A percentile compares a stretch with the other conserved stretches of the same genome.
Evolutionary conservation across 805 yeast species (phyloP).

Genomic region (Pichia sporocuriosa): DNA sequence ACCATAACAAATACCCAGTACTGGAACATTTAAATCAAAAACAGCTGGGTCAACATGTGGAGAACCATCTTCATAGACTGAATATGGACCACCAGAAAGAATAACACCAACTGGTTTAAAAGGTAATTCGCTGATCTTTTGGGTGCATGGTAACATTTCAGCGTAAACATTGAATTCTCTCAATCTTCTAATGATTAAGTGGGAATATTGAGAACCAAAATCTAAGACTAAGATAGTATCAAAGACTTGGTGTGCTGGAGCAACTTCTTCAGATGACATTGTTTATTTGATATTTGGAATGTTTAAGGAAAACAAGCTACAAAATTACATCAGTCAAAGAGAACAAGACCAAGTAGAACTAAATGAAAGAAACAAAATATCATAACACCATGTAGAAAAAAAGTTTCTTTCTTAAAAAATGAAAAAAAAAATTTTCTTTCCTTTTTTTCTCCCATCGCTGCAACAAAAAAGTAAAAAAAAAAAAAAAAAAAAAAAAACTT

Average conservation of each 20-base stretch:
- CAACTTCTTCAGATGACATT: conserved; percentile 21
- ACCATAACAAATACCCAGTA: conserved; percentile 97
- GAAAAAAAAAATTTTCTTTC: no score
- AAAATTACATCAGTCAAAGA: no score
- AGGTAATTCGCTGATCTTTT: conserved; percentile 81
- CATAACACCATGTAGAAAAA: no score
- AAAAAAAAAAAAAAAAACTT: no score
- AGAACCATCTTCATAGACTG: conserved; percentile 90
- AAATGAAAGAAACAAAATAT: no score
- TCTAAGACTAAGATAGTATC: conserved; percentile 97
- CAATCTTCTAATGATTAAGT: conserved; percentile 90
- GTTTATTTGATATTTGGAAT: not conserved
- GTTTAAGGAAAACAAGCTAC: no score
- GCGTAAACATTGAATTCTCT: conserved; percentile 98
- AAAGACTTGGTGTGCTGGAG: conserved; percentile 77
- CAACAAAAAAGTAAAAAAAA: no score
- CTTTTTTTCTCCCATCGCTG: no score
- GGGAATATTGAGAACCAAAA: conserved; percentile 98
- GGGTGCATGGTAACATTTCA: conserved; percentile 99
- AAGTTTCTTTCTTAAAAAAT: no score
- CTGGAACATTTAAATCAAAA: conserved; percentile 86
- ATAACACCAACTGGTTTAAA: conserved; percentile 98
- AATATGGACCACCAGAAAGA: conserved; percentile 95
- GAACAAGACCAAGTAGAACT: no score
- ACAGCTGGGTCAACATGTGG: conserved; percentile 97